phyloP scores from a whole-genome alignment of 805 yeast genomes.

The Candida silvicultrix region DNA sequence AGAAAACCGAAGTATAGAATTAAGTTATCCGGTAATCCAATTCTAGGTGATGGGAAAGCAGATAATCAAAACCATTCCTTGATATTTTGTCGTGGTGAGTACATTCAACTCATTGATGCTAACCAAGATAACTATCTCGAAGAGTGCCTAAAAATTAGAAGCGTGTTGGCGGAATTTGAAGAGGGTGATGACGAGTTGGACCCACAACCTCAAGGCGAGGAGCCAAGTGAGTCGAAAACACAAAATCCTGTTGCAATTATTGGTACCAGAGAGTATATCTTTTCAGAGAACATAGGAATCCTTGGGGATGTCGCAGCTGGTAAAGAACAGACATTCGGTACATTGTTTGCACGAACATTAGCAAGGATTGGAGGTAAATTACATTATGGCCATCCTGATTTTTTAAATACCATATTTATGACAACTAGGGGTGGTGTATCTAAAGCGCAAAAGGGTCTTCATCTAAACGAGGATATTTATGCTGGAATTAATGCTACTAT shows the following conservation, averaged over 20 bases:
- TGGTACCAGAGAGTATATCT: constrained; percentile 79
- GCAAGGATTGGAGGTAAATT: constrained; percentile 79
- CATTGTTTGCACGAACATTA: constrained; percentile 74
- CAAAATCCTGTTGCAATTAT: constrained; percentile 68
- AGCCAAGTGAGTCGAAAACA: constrained; percentile 1
- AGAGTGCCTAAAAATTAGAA: constrained; percentile 67
- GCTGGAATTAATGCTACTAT: constrained; percentile 79
- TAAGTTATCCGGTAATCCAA: constrained; percentile 71
- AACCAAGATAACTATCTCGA: constrained; percentile 76
- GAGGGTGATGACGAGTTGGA: constrained; percentile 28
- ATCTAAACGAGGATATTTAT: constrained; percentile 78
- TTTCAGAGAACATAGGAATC: constrained; percentile 77
- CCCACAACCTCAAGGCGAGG: constrained; percentile 44
- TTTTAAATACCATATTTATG: constrained; percentile 69
- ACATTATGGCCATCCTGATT: constrained; percentile 86
- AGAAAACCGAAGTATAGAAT: constrained; percentile 59
- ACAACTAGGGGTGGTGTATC: constrained; percentile 84
- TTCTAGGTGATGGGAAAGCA: constrained; percentile 79
- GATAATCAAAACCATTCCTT: constrained; percentile 79
- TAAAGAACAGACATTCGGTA: constrained; percentile 84
- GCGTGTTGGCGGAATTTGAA: constrained; percentile 71
- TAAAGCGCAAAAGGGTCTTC: constrained; percentile 78
- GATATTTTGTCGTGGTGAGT: constrained; percentile 74
- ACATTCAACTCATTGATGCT: constrained; percentile 75
- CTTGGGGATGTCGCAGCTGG: constrained; percentile 86